phyloP scores from a whole-genome alignment of 768 basidiomycete genomes.

The Mycena kentingensis region DNA sequence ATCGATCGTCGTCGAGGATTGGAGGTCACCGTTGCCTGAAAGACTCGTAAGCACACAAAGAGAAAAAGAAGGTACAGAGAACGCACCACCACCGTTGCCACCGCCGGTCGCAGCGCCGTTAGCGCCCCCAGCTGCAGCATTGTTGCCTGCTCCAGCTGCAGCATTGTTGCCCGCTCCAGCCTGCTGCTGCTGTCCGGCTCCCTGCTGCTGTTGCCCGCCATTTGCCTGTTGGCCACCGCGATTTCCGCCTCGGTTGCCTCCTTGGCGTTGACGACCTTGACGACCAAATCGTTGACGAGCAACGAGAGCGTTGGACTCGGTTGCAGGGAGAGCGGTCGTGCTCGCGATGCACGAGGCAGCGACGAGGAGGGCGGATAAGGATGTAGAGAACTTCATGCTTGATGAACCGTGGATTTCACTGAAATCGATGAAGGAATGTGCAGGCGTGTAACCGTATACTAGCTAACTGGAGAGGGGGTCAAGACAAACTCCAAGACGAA shows the following conservation, averaged over 20 bases:
- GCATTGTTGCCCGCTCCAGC: background rate
- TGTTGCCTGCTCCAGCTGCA: slow-evolving; percentile 22
- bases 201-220: background rate
- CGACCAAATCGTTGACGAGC: background rate
- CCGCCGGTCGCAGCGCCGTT: slow-evolving; percentile 15
- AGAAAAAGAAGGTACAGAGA: too few relatives aligned
- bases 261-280: slow-evolving; percentile 4
- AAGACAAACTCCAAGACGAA: slow-evolving; percentile 29
- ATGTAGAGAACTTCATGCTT: slow-evolving; percentile 54
- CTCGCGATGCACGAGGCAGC: slow-evolving; percentile 42
- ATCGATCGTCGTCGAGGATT: slow-evolving; percentile 35
- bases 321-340: slow-evolving; percentile 32
- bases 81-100: too few relatives aligned
- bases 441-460: slow-evolving; percentile 25
- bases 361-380: slow-evolving; percentile 41
- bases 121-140: too few relatives aligned
- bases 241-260: slow-evolving; percentile 24
- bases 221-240: slow-evolving; percentile 4
- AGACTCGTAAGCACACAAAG: too few relatives aligned
- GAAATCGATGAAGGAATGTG: slow-evolving; percentile 48
- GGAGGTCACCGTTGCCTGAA: slow-evolving; percentile 39
- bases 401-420: slow-evolving; percentile 43
- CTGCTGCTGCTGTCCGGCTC: too few relatives aligned
- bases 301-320: slow-evolving; percentile 12
- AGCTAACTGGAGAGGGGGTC: slow-evolving; percentile 33